Conservation (phyloP, 352 stramenopile genomes). For the Phytophthora pisi region DNA sequence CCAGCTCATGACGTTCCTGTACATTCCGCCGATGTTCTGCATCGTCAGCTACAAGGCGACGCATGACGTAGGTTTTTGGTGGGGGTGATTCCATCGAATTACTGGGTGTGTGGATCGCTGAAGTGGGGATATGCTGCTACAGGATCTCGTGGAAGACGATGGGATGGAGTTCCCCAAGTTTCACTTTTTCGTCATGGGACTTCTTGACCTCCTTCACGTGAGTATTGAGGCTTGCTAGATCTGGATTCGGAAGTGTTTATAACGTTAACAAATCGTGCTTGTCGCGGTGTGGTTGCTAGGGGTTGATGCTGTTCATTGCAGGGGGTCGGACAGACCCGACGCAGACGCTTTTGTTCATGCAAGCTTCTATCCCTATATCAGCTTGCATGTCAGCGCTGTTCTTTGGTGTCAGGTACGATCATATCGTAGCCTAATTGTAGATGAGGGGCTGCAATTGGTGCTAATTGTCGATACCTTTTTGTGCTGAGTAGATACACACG, state of each 20-base stretch:
- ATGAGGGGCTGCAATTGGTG: neutral
- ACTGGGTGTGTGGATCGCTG: neutral
- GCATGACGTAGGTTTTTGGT: constrained; percentile 54
- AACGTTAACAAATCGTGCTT: constrained; percentile 1
- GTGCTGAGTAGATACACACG: constrained; percentile 63
- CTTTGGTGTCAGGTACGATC: constrained; percentile 57
- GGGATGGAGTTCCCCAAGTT: constrained; percentile 87
- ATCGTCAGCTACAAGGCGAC: constrained; percentile 87
- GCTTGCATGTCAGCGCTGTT: constrained; percentile 57
- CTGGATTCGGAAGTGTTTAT: neutral
- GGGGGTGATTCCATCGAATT: neutral
- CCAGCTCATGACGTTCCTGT: constrained; percentile 89
- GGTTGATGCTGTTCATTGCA: constrained; percentile 85
- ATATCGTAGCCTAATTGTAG: too few species aligned
- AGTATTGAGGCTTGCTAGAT: constrained; percentile 5
- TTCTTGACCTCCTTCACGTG: constrained; percentile 85
- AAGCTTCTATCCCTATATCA: constrained; percentile 82
- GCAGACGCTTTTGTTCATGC: constrained; percentile 85
- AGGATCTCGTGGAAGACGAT: constrained; percentile 88
- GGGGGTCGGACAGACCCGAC: constrained; percentile 83
- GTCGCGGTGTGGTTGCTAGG: constrained; percentile 37
- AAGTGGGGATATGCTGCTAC: constrained; percentile 7
- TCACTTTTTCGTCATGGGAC: constrained; percentile 87
- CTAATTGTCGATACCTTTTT: neutral
- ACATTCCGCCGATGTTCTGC: constrained; percentile 87